A percentile compares a stretch with the other conserved stretches of the same genome.
phyloP scores from a whole-genome alignment of 1,284 basidiomycete species.

The Serendipita sp. region DNA sequence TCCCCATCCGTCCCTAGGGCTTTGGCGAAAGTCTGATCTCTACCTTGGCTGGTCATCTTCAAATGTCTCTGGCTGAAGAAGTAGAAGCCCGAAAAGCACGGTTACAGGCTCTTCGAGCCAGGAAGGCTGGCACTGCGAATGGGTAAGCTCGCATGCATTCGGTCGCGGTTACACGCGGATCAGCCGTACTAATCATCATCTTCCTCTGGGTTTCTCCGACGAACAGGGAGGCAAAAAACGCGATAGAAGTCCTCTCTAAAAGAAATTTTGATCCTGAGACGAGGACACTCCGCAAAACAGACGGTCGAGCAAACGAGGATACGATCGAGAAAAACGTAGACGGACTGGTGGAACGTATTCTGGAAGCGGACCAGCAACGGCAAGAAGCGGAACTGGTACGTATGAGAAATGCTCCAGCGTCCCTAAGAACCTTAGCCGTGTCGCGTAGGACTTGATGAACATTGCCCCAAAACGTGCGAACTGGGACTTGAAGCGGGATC shows the following conservation, averaged over 20 bases:
- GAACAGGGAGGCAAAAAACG: neutral
- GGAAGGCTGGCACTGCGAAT: conserved; percentile 49
- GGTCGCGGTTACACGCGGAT: neutral
- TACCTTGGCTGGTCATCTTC: too few species aligned
- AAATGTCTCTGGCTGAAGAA: conserved; percentile 70
- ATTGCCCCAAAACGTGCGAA: conserved; percentile 93
- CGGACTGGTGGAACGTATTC: conserved; percentile 72
- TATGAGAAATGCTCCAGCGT: conserved; percentile 13
- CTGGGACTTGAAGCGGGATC: conserved; percentile 93
- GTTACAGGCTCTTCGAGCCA: conserved; percentile 63
- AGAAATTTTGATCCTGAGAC: conserved; percentile 81
- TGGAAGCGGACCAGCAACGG: conserved; percentile 72
- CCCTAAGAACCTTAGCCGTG: neutral
- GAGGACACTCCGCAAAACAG: conserved; percentile 55
- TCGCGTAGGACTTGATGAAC: conserved; percentile 74
- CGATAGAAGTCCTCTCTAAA: conserved; percentile 19
- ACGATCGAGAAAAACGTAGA: conserved; percentile 80
- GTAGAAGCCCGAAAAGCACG: conserved; percentile 79
- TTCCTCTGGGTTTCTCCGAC: neutral
- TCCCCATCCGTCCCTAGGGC: too few species aligned
- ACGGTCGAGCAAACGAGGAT: conserved; percentile 51
- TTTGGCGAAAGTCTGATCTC: too few species aligned
- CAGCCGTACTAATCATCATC: neutral
- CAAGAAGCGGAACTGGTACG: conserved; percentile 76
- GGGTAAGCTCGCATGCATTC: conserved; percentile 10